Evolutionary conservation across 257 asterid species (phyloP).

Genomic region (Jacaranda copaia): DNA sequence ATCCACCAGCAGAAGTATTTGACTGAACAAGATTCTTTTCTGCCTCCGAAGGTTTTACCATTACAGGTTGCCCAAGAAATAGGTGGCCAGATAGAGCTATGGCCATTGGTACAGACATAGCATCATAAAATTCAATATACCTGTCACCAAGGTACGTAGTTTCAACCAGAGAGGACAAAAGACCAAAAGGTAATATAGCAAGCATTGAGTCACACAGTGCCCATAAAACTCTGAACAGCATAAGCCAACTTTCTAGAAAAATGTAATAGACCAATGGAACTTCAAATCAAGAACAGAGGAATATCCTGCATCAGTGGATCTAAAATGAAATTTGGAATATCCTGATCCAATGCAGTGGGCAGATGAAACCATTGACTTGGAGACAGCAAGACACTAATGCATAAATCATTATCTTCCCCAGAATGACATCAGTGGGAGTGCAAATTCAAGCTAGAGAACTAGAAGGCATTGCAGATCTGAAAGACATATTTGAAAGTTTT

Average conservation of each 20-base stretch:
- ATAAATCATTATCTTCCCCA: conserved; percentile 9
- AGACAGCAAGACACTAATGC: neutral
- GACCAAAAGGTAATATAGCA: conserved; percentile 2
- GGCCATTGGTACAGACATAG: conserved; percentile 98
- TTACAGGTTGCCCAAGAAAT: conserved; percentile 95
- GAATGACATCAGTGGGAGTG: neutral
- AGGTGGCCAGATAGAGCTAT: conserved; percentile 93
- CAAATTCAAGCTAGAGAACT: neutral
- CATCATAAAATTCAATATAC: conserved; percentile 95
- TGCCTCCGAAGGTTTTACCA: conserved; percentile 99
- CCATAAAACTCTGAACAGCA: conserved; percentile 7
- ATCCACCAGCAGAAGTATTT: conserved; percentile 68
- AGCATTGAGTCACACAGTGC: neutral
- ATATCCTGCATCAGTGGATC: neutral
- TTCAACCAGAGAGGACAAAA: conserved; percentile 17
- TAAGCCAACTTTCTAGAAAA: conserved; percentile 15
- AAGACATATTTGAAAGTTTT: neutral
- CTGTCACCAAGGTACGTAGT: conserved; percentile 49
- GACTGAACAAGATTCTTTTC: conserved; percentile 99
- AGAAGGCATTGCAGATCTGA: neutral
- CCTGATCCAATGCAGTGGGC: no score
- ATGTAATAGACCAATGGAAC: neutral
- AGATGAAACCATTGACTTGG: neutral
- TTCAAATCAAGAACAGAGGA: neutral
- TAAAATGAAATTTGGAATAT: neutral